phyloP scores from a whole-genome alignment of 2,329 filamentous ascomycete genomes.

The Trichoderma pleuroti region DNA sequence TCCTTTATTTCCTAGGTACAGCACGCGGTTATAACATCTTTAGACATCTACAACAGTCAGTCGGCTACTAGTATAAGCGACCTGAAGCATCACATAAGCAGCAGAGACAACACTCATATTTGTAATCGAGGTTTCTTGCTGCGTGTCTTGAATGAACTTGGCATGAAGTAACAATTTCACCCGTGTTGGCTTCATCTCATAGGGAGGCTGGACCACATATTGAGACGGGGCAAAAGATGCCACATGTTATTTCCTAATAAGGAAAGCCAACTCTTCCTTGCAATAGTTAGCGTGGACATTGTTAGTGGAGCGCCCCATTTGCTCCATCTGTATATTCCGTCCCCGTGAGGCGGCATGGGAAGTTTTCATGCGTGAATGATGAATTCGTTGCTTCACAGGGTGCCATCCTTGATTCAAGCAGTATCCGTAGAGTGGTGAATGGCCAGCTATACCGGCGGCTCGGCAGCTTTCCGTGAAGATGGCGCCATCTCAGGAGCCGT shows the following conservation, averaged over 20 bases:
- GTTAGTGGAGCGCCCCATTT: not conserved
- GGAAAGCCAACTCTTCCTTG: not conserved
- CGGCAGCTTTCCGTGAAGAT: not conserved
- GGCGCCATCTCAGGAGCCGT: not conserved
- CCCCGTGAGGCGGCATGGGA: not conserved
- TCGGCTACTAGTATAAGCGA: not conserved
- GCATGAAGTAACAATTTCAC: not conserved
- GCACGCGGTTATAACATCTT: not conserved
- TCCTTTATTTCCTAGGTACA: not conserved
- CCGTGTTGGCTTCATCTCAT: not conserved
- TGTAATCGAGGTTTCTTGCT: not conserved
- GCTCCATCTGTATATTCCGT: not conserved
- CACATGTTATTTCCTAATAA: not conserved
- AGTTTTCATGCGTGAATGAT: not conserved
- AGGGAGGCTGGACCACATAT: not conserved
- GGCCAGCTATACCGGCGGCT: not conserved
- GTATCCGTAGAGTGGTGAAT: not conserved
- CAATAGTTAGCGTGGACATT: not conserved
- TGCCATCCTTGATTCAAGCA: not conserved
- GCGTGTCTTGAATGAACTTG: not conserved
- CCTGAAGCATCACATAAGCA: not conserved
- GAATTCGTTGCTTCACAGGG: not conserved
- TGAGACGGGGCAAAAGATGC: not conserved
- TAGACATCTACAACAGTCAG: not conserved
- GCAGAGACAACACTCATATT: not conserved